Base-by-base conservation (phyloP, 192 early-diverging fungal species). In the Chytriomyces sp. region DNA sequence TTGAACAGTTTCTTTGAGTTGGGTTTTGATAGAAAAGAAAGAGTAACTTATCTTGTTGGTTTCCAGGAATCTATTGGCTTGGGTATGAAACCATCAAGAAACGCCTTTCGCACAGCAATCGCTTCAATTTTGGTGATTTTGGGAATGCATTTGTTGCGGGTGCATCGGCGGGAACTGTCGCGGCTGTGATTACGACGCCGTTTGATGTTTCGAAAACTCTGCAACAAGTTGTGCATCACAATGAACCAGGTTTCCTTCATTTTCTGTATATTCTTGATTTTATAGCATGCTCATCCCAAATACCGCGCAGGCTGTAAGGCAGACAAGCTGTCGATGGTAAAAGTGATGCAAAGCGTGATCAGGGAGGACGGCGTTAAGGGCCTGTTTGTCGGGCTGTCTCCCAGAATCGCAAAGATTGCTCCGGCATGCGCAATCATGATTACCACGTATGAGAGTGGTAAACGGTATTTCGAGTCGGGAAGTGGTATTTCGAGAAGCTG, bases 371-470 rank as follows among this genome's bases (percentile, higher is more conserved):
- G 85, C 13, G 59, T 67, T 53, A 16, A 45, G 62, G 80, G 72
- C n/a, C 46, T 84, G 26, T 84, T 82, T 62, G 67, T 86, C 53
- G 91, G 94, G 0, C 79, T 93, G 2, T 81, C 88, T 0, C 94
- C 95, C 0, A 82, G 97, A n/a, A 82, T 96, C 23, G 87, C 92
- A 63, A 97, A 95, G 79, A 91, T 96, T 1, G 94, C 94, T 43
- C 94, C 94, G 2, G 92, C 94, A 9, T 97, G 97, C 80, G 97
- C 94, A 0, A 94, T 98, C 64, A 97, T 98, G 96, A 97, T 98
- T 57, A 94, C 93, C 8, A 62, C 80, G 7, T 87, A 87, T 74
- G 86, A 87, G 66, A 57, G 85, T 16, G 86, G 86, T 45, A 87
- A 87, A 72, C 49, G 77, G 67, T 72, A 82, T 46, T 83, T 87